Conservation (phyloP, 2,329 filamentous ascomycete species). For the Chaetomiaceae sp. region DNA sequence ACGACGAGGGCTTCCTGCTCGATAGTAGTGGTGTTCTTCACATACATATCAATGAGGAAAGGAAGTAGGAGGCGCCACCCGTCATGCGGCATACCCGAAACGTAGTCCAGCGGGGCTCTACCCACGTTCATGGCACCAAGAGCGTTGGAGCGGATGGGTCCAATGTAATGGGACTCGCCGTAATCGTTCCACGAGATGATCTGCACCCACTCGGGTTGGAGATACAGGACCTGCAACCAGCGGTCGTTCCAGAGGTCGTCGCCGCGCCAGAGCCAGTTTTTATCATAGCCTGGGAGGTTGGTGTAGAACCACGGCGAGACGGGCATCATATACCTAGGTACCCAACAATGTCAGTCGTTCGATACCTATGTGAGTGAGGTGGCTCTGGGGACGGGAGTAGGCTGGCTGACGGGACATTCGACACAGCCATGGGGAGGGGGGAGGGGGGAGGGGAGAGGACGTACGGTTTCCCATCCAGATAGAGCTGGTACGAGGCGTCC, state of each 20-base stretch:
- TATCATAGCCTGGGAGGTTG: conserved; percentile 36
- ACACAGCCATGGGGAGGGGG: too few species aligned
- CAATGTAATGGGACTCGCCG: conserved; percentile 52
- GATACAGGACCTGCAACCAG: conserved; percentile 45
- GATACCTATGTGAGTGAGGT: too few species aligned
- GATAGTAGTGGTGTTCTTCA: conserved; percentile 35
- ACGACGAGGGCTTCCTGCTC: conserved; percentile 29
- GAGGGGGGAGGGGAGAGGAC: too few species aligned
- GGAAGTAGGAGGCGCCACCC: conserved; percentile 46
- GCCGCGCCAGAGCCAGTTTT: conserved; percentile 46
- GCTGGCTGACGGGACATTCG: too few species aligned
- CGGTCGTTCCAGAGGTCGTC: conserved; percentile 54
- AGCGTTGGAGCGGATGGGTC: conserved; percentile 35
- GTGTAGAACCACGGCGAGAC: conserved; percentile 59
- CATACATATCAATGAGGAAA: conserved; percentile 47
- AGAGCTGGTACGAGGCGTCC: conserved; percentile 34
- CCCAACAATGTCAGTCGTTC: too few species aligned
- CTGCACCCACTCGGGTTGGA: conserved; percentile 23
- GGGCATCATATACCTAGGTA: conserved; percentile 54
- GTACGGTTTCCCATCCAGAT: conserved; percentile 34
- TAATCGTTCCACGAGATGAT: conserved; percentile 48
- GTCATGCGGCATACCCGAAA: conserved; percentile 45
- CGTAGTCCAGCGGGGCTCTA: conserved; percentile 45
- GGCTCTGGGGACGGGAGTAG: too few species aligned
- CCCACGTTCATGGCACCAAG: conserved; percentile 36